A percentile compares a stretch with the other conserved stretches of the same genome.
These are phyloP conservation scores for Maudiozyma serrabonitensis DNA, from an alignment of 805 yeast genomes.

Conservation along the genomic window DNA sequence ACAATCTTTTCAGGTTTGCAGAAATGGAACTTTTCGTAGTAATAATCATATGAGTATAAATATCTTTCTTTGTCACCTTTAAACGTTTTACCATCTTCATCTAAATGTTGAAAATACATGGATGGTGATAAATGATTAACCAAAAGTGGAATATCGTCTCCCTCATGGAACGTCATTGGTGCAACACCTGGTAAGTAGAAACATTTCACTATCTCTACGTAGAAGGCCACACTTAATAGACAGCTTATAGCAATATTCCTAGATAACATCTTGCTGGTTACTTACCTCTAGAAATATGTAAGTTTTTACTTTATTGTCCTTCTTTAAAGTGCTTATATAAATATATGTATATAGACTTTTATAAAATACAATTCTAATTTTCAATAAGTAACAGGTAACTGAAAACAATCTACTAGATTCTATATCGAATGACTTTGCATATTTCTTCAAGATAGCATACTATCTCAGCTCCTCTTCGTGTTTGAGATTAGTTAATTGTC, in stretches of 20 bases:
- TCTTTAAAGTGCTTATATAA: too few species aligned
- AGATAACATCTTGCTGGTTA: background rate
- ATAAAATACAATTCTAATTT: too few species aligned
- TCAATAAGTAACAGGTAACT: too few species aligned
- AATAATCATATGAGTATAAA: slow-evolving; percentile 72
- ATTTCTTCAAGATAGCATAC: too few species aligned
- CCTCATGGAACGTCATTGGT: slow-evolving; percentile 74
- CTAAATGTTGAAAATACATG: slow-evolving; percentile 34
- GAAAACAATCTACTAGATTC: too few species aligned
- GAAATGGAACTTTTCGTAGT: slow-evolving; percentile 73
- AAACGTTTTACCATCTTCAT: slow-evolving; percentile 30
- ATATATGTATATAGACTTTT: too few species aligned
- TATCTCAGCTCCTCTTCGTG: too few species aligned
- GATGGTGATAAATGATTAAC: slow-evolving; percentile 91
- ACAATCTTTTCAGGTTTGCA: slow-evolving; percentile 51
- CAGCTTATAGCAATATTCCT: background rate
- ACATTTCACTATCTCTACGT: slow-evolving; percentile 29
- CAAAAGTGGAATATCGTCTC: slow-evolving; percentile 62
- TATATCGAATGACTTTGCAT: too few species aligned
- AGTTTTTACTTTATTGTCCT: background rate
- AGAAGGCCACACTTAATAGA: slow-evolving; percentile 3
- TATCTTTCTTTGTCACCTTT: slow-evolving; percentile 39
- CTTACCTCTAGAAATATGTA: background rate
- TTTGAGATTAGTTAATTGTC: too few species aligned
- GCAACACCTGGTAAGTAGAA: slow-evolving; percentile 96